Percentiles rank a stretch among this genome's conserved stretches.
These are phyloP conservation scores for Eucalyptus cloeziana DNA, from an alignment of 345 rosid species.

Conservation along the genomic window DNA sequence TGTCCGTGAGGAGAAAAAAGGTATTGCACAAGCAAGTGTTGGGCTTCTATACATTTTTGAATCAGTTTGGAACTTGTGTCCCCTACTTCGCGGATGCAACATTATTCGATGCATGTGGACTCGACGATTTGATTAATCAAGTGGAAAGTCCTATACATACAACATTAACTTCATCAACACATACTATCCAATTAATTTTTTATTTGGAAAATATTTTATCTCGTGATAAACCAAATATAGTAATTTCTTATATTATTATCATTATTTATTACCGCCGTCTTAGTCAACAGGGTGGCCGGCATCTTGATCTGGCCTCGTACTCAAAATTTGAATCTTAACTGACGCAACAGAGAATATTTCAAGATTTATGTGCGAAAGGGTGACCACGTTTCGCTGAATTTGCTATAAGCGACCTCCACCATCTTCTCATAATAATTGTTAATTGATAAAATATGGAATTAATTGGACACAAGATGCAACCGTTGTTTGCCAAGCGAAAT, in stretches of 20 bases:
- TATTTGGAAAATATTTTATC: background rate
- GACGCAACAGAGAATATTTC: background rate
- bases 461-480: background rate
- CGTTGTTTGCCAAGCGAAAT: background rate
- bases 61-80: background rate
- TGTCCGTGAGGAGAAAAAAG: background rate
- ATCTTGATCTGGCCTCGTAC: background rate
- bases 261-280: background rate
- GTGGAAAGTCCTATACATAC: background rate
- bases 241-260: background rate
- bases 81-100: background rate
- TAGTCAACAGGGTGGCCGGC: background rate
- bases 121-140: background rate
- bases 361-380: background rate
- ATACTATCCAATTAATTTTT: too few relatives aligned
- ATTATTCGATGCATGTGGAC: background rate
- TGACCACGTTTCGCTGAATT: background rate
- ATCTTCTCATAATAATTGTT: background rate
- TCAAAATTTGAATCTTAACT: background rate
- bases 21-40: background rate
- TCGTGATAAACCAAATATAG: background rate
- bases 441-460: background rate
- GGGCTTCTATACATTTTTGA: too few relatives aligned
- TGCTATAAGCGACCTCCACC: background rate
- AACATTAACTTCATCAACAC: background rate